Conservation (phyloP, 257 asterid genomes). For the Henckelia pumila region DNA sequence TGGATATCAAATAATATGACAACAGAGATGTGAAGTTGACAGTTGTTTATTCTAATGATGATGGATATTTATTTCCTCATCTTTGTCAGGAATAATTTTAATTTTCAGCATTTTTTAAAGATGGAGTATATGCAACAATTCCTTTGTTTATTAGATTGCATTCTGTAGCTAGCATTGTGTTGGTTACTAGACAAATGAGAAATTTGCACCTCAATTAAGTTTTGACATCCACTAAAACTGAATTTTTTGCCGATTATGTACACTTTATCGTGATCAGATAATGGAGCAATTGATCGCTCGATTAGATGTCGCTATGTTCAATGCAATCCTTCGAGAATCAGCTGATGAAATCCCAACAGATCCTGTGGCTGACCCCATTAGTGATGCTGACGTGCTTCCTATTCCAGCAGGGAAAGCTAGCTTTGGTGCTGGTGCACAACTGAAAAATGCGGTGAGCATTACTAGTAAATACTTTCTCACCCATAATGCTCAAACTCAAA, state of each 20-base stretch:
- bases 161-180: neutral
- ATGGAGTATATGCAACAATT: neutral
- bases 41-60: slow-evolving; percentile 2
- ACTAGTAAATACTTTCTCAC: neutral
- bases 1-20: neutral
- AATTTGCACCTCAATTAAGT: slow-evolving; percentile 13
- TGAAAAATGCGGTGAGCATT: slow-evolving; percentile 67
- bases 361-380: slow-evolving; percentile 84
- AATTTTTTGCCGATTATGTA: slow-evolving; percentile 1
- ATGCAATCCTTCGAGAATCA: slow-evolving; percentile 75
- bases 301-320: slow-evolving; percentile 85
- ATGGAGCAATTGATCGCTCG: slow-evolving; percentile 79
- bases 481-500: neutral
- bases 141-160: neutral
- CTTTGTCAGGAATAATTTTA: neutral
- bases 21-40: neutral
- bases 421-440: slow-evolving; percentile 87
- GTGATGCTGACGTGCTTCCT: slow-evolving; percentile 78
- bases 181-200: slow-evolving; percentile 15
- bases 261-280: slow-evolving; percentile 40
- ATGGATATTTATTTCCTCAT: neutral
- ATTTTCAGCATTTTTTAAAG: neutral
- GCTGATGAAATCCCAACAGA: slow-evolving; percentile 82
- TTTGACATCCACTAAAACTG: neutral
- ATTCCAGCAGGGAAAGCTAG: slow-evolving; percentile 74